A percentile compares a stretch with the other conserved stretches of the same genome.
phyloP scores from a whole-genome alignment of 805 yeast genomes.

The Wickerhamiella alocasiicola region DNA sequence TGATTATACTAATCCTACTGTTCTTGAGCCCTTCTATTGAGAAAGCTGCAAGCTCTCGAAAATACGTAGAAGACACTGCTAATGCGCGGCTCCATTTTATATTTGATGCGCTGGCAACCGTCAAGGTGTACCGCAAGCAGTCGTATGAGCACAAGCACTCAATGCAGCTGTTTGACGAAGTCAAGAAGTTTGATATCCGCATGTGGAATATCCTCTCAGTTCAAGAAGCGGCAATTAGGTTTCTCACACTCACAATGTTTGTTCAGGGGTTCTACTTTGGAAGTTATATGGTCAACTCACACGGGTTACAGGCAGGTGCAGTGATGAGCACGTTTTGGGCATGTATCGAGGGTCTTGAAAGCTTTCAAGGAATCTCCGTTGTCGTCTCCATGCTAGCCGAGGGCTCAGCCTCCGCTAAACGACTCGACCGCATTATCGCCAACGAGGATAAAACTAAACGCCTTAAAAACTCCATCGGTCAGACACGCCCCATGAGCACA shows the following conservation, averaged over 20 bases:
- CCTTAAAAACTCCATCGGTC: conserved; percentile 20
- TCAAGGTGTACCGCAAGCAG: conserved; percentile 51
- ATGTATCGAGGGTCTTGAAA: conserved; percentile 58
- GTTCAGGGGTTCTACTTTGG: conserved; percentile 94
- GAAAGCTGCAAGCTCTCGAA: conserved; percentile 42
- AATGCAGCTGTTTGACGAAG: conserved; percentile 26
- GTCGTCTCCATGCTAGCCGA: conserved; percentile 53
- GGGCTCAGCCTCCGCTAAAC: conserved; percentile 55
- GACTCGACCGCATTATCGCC: conserved; percentile 33
- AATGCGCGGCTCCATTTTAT: conserved; percentile 62
- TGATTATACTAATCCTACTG: conserved; percentile 36
- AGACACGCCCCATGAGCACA: conserved; percentile 5
- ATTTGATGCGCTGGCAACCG: conserved; percentile 43
- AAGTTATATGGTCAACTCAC: conserved; percentile 43
- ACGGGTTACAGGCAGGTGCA: conserved; percentile 42
- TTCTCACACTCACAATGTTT: conserved; percentile 58
- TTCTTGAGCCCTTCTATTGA: conserved; percentile 42
- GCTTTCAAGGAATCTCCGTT: conserved; percentile 42
- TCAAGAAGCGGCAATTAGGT: conserved; percentile 46
- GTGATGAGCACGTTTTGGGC: conserved; percentile 77
- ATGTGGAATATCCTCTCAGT: conserved; percentile 36
- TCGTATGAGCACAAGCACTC: conserved; percentile 38
- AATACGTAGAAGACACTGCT: conserved; percentile 40
- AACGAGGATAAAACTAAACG: conserved; percentile 15
- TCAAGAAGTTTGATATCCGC: conserved; percentile 32